phyloP scores from a whole-genome alignment of 2,329 filamentous ascomycete genomes.

The Fusarium dimerum region DNA sequence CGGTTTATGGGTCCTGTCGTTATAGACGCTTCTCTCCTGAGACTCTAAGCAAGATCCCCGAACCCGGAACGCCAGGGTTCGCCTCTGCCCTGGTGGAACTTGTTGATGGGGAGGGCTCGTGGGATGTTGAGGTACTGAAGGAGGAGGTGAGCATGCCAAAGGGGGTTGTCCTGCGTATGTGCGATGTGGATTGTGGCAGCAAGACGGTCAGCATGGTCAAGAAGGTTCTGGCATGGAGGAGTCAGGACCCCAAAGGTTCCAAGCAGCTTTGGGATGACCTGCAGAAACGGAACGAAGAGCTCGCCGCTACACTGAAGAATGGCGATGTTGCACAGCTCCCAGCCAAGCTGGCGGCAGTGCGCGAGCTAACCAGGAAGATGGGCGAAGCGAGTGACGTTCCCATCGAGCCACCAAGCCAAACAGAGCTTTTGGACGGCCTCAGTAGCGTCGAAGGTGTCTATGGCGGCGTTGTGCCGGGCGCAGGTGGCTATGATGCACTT shows the following conservation, averaged over 20 bases:
- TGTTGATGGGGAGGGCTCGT: conserved; percentile 64
- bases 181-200: conserved; percentile 92
- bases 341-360: conserved; percentile 51
- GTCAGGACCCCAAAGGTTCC: conserved; percentile 63
- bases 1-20: conserved; percentile 86
- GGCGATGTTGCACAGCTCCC: conserved; percentile 45
- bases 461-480: conserved; percentile 90
- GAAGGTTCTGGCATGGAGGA: conserved; percentile 81
- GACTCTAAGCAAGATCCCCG: conserved; percentile 67
- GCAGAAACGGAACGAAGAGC: conserved; percentile 70
- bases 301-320: conserved; percentile 65
- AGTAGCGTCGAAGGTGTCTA: conserved; percentile 74
- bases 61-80: conserved; percentile 68
- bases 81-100: conserved; percentile 62
- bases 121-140: conserved; percentile 79
- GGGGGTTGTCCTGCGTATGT: conserved; percentile 83
- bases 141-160: conserved; percentile 69
- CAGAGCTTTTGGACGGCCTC: conserved; percentile 77
- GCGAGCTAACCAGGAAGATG: conserved; percentile 73
- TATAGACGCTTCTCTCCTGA: conserved; percentile 91
- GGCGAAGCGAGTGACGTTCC: conserved; percentile 73
- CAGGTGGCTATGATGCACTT: conserved; percentile 90
- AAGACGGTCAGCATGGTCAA: conserved; percentile 97
- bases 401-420: conserved; percentile 87
- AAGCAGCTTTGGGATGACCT: conserved; percentile 72